Base-by-base conservation (phyloP, 176 grass and related monocot species). In the Triticum urartu region DNA sequence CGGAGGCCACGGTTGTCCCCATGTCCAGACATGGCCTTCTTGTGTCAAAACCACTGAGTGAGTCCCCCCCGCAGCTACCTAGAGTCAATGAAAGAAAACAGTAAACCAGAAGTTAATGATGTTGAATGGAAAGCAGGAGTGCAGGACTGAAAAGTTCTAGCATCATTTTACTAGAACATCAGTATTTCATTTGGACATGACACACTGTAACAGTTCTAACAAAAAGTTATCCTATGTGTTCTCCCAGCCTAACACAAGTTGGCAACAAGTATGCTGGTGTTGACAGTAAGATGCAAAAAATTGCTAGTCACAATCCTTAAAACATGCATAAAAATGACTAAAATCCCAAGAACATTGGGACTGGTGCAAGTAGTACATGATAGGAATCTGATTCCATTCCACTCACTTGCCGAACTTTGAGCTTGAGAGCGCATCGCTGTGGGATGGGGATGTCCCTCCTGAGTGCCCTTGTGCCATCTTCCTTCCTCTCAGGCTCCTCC, bases 1-100 rank as follows among this genome's bases (percentile, higher is more conserved):
- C 32, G 94, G 97, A 69, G 97, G 94, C 94, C 97, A 99, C 71
- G 97, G 97, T 88, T 99, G 97, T 3, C 97, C 97, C 97, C 97
- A 96, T 65, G 94, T 94, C 97, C 97, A 99, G 72, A 96, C 94
- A 21, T 96, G 86, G 39, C 94, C 97, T 85, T 99, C 94, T 88
- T 91, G 92, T 63, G 97, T 99, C 79, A 99, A 87, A 77, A 93
- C 97, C 24, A 99, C 92, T 3, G 97, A 94, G 68, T 99, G 97
- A 75, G 97, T 99, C 48, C 97, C 97, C 86, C 97, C 97, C 79
- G 97, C 97, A 73, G 97, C 97, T 42, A 99, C 94, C 94, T 98
- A 82, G 21, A 91, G 83, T 73, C 40, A 89, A 84, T 28, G 7
- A 61, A 77, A 85, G 12, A 32, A 52, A 88, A 81, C 39, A 85